phyloP scores from a whole-genome alignment of 2,329 filamentous ascomycete genomes.

The Aspergillus hiratsukae region DNA sequence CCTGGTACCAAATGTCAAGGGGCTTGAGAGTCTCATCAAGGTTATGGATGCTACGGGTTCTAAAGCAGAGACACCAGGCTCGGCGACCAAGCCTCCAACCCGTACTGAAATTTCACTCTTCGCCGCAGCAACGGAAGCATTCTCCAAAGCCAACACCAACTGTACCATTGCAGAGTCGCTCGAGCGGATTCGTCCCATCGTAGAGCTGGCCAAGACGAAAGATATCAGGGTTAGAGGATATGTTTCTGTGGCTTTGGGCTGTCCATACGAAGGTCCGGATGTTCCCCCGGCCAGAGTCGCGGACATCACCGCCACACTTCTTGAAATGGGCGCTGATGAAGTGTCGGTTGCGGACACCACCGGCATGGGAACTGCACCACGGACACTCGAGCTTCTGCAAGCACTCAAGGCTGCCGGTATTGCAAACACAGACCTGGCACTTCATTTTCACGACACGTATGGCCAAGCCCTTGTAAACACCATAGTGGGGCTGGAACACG shows the following conservation, averaged over 20 bases:
- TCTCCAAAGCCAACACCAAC: conserved; percentile 63
- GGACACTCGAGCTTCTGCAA: conserved; percentile 55
- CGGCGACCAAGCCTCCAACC: conserved; percentile 27
- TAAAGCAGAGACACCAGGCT: conserved; percentile 25
- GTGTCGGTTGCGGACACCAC: conserved; percentile 64
- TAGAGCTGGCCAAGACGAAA: conserved; percentile 51
- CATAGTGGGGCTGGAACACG: conserved; percentile 58
- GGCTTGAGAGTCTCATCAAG: conserved; percentile 56
- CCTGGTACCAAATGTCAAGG: conserved; percentile 60
- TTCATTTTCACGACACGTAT: conserved; percentile 66
- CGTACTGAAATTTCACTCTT: conserved; percentile 59
- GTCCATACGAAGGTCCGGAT: conserved; percentile 62
- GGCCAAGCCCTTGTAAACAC: conserved; percentile 62
- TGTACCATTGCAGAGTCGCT: conserved; percentile 61
- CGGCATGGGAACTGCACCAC: conserved; percentile 62
- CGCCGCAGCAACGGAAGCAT: conserved; percentile 60
- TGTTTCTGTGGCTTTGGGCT: conserved; percentile 61
- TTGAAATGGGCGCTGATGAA: conserved; percentile 63
- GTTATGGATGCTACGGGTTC: conserved; percentile 43
- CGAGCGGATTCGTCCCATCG: conserved; percentile 55
- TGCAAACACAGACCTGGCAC: conserved; percentile 54
- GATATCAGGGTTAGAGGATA: conserved; percentile 59
- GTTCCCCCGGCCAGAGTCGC: conserved; percentile 58
- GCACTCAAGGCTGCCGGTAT: conserved; percentile 58
- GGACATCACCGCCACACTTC: conserved; percentile 54